Evolutionary conservation across 768 basidiomycete genomes (phyloP), one percentile per base, ranked within the genome.

Genomic region (Polyporus arcularius): DNA sequence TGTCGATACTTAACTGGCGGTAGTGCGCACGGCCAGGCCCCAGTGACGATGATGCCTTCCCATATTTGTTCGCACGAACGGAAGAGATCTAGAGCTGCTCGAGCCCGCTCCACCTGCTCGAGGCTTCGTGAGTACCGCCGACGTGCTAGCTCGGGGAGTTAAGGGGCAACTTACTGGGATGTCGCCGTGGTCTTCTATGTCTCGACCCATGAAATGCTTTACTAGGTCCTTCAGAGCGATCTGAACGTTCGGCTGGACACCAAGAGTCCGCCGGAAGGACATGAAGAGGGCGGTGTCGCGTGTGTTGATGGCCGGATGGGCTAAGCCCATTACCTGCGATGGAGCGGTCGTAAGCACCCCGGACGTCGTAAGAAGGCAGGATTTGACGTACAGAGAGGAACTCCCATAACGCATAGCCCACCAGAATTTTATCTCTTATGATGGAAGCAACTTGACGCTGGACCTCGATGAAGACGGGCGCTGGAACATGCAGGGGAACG

Each of bases 401-500:
- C 43, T 76, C 73, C 83, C 83, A 85, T 18, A 85, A 68, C 35
- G 75, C 72, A 65, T 85, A 79, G n/a, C 85, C 84, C n/a, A 85
- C 76, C 30, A 85, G 68, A 16, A 85, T 78, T 64, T 82, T 84
- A 59, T 75, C 73, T 16, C 67, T 70, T 51, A 85, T 75, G 46
- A 81, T 64, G n/a, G 67, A 65, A 12, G 77, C 74, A 9, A 84
- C 80, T 8, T 70, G 74, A 40, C 73, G 64, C 66, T 82, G 82
- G 10, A 85, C 79, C 55, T 80, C 75, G 38, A 72, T 69, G 68
- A 85, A 85, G n/a, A 66, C 55, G 6, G 81, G 80, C n/a, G 80
- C 84, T 84, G 63, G 21, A 38, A 15, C 7, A 32, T 28, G 45
- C 26, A 28, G 35, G 16, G 66, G 43, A 46, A 16, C 14, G 26